Percentiles rank a stretch among this genome's conserved stretches.
phyloP scores from a whole-genome alignment of 169 alveolate genomes.

The Babesia caballi region DNA sequence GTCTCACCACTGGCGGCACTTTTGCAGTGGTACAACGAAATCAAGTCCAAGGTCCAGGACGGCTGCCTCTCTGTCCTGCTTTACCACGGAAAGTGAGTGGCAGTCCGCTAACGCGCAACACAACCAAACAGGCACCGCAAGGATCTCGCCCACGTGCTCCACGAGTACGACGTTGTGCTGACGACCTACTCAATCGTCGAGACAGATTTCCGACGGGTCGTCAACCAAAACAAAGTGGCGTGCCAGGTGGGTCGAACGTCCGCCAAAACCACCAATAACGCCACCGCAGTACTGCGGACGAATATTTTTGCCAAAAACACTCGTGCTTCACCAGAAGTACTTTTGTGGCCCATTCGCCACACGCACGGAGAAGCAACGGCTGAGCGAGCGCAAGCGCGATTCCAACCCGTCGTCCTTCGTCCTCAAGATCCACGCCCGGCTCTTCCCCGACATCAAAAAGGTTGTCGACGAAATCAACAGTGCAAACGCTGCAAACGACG shows the following conservation, averaged over 20 bases:
- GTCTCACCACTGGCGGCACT: conserved; percentile 82
- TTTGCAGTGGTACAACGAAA: conserved; percentile 80
- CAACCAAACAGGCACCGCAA: conserved; percentile 30
- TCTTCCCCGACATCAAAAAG: conserved; percentile 70
- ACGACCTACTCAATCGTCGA: conserved; percentile 79
- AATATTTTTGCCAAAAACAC: conserved; percentile 77
- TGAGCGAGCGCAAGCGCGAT: conserved; percentile 70
- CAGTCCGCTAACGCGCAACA: neutral
- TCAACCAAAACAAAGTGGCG: conserved; percentile 57
- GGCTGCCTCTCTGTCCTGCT: conserved; percentile 70
- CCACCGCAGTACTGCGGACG: conserved; percentile 79
- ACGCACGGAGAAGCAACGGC: conserved; percentile 83
- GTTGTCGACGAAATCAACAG: conserved; percentile 5
- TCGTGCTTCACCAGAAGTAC: conserved; percentile 79
- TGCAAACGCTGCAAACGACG: conserved; percentile 25
- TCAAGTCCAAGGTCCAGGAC: conserved; percentile 65
- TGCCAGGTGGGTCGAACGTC: conserved; percentile 51
- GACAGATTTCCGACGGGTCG: conserved; percentile 67
- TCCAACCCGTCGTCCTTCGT: conserved; percentile 33
- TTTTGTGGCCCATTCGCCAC: conserved; percentile 89
- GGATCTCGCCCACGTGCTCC: conserved; percentile 69
- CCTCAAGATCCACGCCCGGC: conserved; percentile 69
- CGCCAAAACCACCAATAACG: neutral
- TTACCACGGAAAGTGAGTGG: conserved; percentile 69
- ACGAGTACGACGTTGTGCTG: conserved; percentile 79